Base-by-base conservation (phyloP, 257 asterid genomes). In the Catharanthus roseus region DNA sequence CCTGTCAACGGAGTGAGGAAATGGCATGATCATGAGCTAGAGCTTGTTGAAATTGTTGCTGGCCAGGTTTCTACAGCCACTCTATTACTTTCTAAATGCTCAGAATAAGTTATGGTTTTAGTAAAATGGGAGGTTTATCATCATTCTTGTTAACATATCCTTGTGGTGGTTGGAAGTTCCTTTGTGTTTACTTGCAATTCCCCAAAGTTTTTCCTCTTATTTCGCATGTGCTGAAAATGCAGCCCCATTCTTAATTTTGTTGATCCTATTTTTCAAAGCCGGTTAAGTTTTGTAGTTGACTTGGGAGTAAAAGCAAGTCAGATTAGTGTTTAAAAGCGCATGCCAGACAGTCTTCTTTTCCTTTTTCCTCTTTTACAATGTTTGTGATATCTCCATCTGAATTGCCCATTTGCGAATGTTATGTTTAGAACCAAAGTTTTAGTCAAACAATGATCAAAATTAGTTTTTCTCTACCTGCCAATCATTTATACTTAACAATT, bases 11-110 rank as follows among this genome's bases (percentile, higher is more conserved):
- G 96, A 49, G 62, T 87, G 10, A 86, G 91, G 71, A 83, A 83
- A 77, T 87, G 96, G 96, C 90, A 86, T 6, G 87, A 80, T 29
- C 95, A 89, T 70, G 96, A 89, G 84, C 74, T 89, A 55, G 96
- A 89, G 57, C 96, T 89, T 50, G 91, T 87, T 50, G 87, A 89
- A 78, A 95, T 89, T 72, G 95, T 89, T 28, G 93, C 87, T 54
- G 93, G 85, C 76, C 96, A 89, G 96, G 96, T 89, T 73, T 45
- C 51, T 72, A 65, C 67, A 10, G 21, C 63, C 66, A 26, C 38
- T 49, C 57, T 67, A 60, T 36, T 19, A 1, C 73, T 65, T 57
- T 29, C 38, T 55, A 38, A n/a, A 36, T 53, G 19, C 38, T 56
- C 3, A 8, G 13, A 61, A 13, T 9, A 31, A 33, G 41, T 36